Percentiles rank a stretch among this genome's conserved stretches.
Evolutionary conservation across 768 basidiomycete species (phyloP).

Genomic region (Trametes cubensis): DNA sequence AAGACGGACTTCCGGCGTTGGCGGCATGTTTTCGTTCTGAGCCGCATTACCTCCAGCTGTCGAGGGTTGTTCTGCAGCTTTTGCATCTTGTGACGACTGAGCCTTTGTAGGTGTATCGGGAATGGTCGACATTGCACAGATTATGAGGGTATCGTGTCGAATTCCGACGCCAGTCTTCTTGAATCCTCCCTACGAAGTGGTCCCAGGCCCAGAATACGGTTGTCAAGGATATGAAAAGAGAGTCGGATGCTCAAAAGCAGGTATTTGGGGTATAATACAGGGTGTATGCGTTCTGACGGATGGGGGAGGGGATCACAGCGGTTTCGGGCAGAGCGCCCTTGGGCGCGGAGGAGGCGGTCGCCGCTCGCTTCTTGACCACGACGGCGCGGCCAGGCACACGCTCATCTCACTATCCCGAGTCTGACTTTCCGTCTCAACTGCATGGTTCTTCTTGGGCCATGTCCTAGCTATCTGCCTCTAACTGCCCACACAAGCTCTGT

Average conservation of each 20-base stretch:
- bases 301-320: constrained; percentile 12
- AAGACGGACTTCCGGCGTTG: constrained; percentile 33
- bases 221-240: constrained; percentile 1
- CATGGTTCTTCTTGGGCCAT: background rate
- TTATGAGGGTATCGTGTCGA: constrained; percentile 10
- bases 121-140: constrained; percentile 18
- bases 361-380: constrained; percentile 6
- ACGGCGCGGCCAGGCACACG: background rate
- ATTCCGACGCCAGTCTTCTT: background rate
- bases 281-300: constrained; percentile 3
- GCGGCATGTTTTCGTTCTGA: constrained; percentile 17
- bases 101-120: constrained; percentile 4
- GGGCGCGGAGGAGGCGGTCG: background rate
- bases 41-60: constrained; percentile 10
- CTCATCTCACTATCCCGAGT: background rate
- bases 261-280: constrained; percentile 22
- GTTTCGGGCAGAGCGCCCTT: constrained; percentile 21
- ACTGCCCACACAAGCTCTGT: background rate
- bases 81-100: constrained; percentile 1
- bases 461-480: background rate
- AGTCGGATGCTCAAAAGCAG: constrained; percentile 3
- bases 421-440: background rate
- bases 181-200: background rate
- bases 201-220: background rate
- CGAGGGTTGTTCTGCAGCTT: background rate